Evolutionary conservation across 768 basidiomycete species (phyloP).

Genomic region (Tylopilus sp.): DNA sequence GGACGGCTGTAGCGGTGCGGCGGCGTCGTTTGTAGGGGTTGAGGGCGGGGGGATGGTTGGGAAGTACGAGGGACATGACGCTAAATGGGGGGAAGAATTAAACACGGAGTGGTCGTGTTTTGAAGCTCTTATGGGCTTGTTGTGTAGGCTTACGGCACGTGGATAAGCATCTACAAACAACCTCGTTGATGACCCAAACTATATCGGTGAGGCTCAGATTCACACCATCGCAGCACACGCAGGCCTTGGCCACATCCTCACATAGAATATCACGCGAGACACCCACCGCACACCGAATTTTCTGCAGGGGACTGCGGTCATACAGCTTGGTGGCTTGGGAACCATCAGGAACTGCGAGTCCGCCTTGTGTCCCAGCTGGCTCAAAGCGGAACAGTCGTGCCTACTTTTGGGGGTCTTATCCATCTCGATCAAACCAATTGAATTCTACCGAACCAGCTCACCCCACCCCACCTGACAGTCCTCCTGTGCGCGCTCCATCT

Average conservation of each 20-base stretch:
- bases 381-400: slow-evolving; percentile 15
- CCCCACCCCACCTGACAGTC: no score
- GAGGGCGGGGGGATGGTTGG: slow-evolving; percentile 9
- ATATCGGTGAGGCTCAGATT: slow-evolving; percentile 24
- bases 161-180: slow-evolving; percentile 37
- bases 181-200: slow-evolving; percentile 28
- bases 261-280: neutral
- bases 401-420: slow-evolving; percentile 18
- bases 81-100: slow-evolving; percentile 14
- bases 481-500: slow-evolving; percentile 7
- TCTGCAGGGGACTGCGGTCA: neutral
- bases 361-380: slow-evolving; percentile 27
- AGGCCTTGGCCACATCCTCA: neutral
- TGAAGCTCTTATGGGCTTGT: slow-evolving; percentile 33
- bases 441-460: slow-evolving; percentile 14
- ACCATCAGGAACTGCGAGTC: slow-evolving; percentile 27
- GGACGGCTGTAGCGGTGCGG: slow-evolving; percentile 71
- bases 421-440: slow-evolving; percentile 22
- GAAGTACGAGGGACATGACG: slow-evolving; percentile 22
- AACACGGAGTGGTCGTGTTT: slow-evolving; percentile 30
- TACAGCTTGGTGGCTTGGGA: slow-evolving; percentile 22
- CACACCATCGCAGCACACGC: neutral
- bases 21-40: slow-evolving; percentile 36
- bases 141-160: slow-evolving; percentile 34
- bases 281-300: neutral